phyloP scores from a whole-genome alignment of 2,329 filamentous ascomycete species.

The Cytospora mali region DNA sequence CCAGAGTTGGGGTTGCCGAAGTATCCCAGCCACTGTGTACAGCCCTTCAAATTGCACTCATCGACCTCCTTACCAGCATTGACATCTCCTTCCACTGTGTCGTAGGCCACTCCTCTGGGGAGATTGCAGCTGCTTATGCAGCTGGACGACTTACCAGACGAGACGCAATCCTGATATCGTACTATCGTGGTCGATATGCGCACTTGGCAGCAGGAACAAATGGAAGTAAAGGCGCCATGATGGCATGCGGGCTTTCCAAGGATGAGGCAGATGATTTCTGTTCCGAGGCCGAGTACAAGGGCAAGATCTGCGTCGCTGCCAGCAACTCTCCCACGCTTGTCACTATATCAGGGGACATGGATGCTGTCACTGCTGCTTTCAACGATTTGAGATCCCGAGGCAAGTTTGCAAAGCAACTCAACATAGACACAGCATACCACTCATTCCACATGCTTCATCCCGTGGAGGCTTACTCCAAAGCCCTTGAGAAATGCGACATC shows the following conservation, averaged over 20 bases:
- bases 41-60: conserved; percentile 52
- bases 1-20: conserved; percentile 41
- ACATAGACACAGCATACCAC: conserved; percentile 52
- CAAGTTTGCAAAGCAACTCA: conserved; percentile 41
- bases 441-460: conserved; percentile 49
- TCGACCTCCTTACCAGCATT: conserved; percentile 35
- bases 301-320: conserved; percentile 36
- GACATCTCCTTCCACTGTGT: conserved; percentile 37
- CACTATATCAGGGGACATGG: conserved; percentile 42
- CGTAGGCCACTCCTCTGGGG: conserved; percentile 47
- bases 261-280: conserved; percentile 36
- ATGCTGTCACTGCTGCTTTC: conserved; percentile 34
- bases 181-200: conserved; percentile 44
- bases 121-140: conserved; percentile 49
- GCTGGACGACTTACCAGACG: conserved; percentile 39
- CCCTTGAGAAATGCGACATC: conserved; percentile 37
- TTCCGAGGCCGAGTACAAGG: conserved; percentile 30
- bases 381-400: conserved; percentile 30
- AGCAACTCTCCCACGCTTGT: conserved; percentile 38
- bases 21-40: conserved; percentile 57
- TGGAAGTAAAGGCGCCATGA: conserved; percentile 38
- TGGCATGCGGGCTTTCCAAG: conserved; percentile 38
- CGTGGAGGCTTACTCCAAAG: conserved; percentile 39
- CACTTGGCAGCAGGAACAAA: conserved; percentile 31
- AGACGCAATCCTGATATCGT: conserved; percentile 45